Conservation (phyloP, 2,329 filamentous ascomycete genomes). For the Aspergillus sclerotialis region DNA sequence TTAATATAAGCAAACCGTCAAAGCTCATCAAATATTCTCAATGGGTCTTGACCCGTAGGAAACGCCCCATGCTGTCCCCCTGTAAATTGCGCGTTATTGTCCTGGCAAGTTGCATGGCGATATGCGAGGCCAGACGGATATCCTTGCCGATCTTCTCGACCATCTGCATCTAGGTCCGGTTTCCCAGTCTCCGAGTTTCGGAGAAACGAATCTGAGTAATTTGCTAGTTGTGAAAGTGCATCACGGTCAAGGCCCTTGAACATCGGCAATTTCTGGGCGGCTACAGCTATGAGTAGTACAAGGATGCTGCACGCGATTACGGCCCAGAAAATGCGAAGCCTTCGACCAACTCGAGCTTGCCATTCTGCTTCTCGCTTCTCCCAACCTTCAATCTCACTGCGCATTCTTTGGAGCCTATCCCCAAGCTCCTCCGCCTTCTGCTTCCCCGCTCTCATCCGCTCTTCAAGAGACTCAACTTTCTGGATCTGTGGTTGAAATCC, state of each 20-base stretch:
- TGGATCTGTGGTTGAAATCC: constrained; percentile 32
- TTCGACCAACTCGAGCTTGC: constrained; percentile 31
- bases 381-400: constrained; percentile 35
- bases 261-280: constrained; percentile 19
- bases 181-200: constrained; percentile 5
- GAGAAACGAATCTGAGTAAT: constrained; percentile 7
- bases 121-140: constrained; percentile 16
- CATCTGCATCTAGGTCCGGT: not conserved
- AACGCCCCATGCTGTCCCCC: constrained; percentile 2
- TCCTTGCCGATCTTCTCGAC: not conserved
- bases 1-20: constrained; percentile 20
- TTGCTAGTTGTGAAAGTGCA: constrained; percentile 5
- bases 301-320: constrained; percentile 19
- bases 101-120: constrained; percentile 10
- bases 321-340: constrained; percentile 34
- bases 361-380: constrained; percentile 37
- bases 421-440: constrained; percentile 30
- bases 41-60: constrained; percentile 16
- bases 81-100: constrained; percentile 3
- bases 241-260: constrained; percentile 1
- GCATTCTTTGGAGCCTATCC: constrained; percentile 31
- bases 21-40: constrained; percentile 24
- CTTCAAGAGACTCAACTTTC: constrained; percentile 30
- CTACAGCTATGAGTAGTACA: constrained; percentile 22
- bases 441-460: constrained; percentile 31